Conservation (phyloP, 1,284 basidiomycete genomes). For the Cryptococcus sp. region DNA sequence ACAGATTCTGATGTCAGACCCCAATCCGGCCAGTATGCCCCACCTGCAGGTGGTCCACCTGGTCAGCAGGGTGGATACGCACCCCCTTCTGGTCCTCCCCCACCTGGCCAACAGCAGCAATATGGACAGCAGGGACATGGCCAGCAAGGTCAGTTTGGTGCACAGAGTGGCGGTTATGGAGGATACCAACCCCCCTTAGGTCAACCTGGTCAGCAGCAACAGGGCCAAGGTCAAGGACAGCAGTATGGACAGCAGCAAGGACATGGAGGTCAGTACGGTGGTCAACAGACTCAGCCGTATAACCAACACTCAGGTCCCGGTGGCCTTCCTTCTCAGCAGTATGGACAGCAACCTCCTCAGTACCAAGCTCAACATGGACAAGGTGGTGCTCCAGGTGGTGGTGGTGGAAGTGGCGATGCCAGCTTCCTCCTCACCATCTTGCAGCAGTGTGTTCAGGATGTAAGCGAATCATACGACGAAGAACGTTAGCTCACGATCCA, state of each 20-base stretch:
- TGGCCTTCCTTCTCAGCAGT: conserved; percentile 26
- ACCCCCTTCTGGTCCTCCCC: conserved; percentile 10
- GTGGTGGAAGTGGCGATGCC: conserved; percentile 22
- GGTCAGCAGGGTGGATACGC: conserved; percentile 4
- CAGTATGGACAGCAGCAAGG: conserved; percentile 16
- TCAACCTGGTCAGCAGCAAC: conserved; percentile 3
- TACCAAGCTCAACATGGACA: conserved; percentile 18
- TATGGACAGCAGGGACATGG: conserved; percentile 2
- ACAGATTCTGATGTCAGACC: conserved; percentile 1
- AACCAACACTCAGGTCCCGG: conserved; percentile 8
- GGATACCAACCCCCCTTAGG: neutral
- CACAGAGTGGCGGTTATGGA: neutral
- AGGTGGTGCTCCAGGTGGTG: conserved; percentile 17
- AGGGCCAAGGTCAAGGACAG: neutral
- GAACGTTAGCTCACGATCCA: conserved; percentile 9
- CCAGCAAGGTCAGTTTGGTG: conserved; percentile 5
- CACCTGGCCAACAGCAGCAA: conserved; percentile 1
- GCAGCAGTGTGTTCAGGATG: conserved; percentile 48
- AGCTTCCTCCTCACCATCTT: conserved; percentile 30
- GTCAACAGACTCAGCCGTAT: conserved; percentile 1
- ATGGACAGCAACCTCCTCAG: conserved; percentile 32
- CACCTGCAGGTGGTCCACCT: conserved; percentile 7
- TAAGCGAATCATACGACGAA: conserved; percentile 15
- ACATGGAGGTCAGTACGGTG: conserved; percentile 13
- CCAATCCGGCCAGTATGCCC: conserved; percentile 8